Percentiles rank a stretch among this genome's conserved stretches.
These are phyloP conservation scores for Stylonectria norvegica DNA, from an alignment of 2,329 filamentous ascomycete species.

Conservation along the genomic window DNA sequence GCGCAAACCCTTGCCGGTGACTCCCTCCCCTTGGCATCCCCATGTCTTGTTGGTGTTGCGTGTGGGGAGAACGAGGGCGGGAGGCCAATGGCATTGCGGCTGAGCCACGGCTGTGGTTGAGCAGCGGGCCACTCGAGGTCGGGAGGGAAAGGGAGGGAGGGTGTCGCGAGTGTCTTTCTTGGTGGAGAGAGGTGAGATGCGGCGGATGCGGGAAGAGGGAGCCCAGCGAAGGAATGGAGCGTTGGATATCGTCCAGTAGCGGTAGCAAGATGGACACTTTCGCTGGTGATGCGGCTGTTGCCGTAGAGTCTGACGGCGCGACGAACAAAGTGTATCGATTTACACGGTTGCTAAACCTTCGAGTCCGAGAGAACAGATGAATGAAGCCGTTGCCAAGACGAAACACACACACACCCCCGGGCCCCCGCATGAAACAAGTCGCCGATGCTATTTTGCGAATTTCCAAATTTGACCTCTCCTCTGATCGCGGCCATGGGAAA, in stretches of 20 bases:
- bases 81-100: slow-evolving; percentile 6
- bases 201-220: slow-evolving; percentile 1
- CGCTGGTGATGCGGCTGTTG: neutral
- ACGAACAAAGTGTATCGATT: neutral
- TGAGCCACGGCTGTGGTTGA: slow-evolving; percentile 1
- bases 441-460: too few species aligned
- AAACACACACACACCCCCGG: too few species aligned
- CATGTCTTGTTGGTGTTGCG: neutral
- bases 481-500: too few species aligned
- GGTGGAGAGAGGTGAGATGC: neutral
- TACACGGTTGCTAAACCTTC: neutral
- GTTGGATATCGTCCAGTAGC: neutral
- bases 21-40: slow-evolving; percentile 14
- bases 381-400: too few species aligned
- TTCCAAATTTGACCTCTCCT: too few species aligned
- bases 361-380: too few species aligned
- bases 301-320: neutral
- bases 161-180: slow-evolving; percentile 4
- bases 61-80: slow-evolving; percentile 1
- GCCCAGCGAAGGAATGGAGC: slow-evolving; percentile 1
- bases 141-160: neutral
- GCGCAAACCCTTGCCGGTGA: slow-evolving; percentile 20
- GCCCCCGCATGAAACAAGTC: too few species aligned
- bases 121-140: neutral
- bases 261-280: neutral